A percentile compares a stretch with the other conserved stretches of the same genome.
Evolutionary conservation across 225 moss, liverwort and hornwort genomes (phyloP).

Genomic region (Straminergon stramineum): DNA sequence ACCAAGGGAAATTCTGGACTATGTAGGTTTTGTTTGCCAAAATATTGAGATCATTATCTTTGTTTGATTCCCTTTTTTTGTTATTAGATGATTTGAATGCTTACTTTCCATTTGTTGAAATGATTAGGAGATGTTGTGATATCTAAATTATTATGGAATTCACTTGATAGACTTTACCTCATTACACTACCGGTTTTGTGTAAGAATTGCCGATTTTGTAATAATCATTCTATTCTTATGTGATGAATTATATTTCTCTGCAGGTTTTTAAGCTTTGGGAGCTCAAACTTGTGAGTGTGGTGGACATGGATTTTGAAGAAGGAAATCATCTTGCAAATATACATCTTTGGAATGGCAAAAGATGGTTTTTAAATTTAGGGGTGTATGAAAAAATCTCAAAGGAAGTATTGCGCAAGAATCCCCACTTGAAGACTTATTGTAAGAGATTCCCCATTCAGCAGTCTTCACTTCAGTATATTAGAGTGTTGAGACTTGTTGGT

Average conservation of each 20-base stretch:
- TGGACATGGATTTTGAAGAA: background rate
- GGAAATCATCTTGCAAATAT: fast-evolving
- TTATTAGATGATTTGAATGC: background rate
- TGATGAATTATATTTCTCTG: fast-evolving
- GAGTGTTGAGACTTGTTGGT: fast-evolving
- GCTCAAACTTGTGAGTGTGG: background rate
- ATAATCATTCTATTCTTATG: background rate
- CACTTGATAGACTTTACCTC: fast-evolving
- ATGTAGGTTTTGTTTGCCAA: background rate
- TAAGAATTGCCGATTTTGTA: too few relatives aligned
- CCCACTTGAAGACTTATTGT: background rate
- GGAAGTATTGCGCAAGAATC: background rate
- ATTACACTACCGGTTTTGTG: fast-evolving
- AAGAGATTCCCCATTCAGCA: fast-evolving
- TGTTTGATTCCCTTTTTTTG: background rate
- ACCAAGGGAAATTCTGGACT: background rate
- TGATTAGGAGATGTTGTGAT: background rate
- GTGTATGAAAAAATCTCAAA: background rate
- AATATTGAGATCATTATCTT: background rate
- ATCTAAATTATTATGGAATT: background rate
- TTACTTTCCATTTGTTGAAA: background rate
- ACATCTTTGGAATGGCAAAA: background rate
- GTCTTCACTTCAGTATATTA: background rate
- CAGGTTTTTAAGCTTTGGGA: background rate
- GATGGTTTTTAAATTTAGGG: fast-evolving